Conservation (phyloP, 176 grass and related monocot genomes). For the Bolboschoenus planiculmis region DNA sequence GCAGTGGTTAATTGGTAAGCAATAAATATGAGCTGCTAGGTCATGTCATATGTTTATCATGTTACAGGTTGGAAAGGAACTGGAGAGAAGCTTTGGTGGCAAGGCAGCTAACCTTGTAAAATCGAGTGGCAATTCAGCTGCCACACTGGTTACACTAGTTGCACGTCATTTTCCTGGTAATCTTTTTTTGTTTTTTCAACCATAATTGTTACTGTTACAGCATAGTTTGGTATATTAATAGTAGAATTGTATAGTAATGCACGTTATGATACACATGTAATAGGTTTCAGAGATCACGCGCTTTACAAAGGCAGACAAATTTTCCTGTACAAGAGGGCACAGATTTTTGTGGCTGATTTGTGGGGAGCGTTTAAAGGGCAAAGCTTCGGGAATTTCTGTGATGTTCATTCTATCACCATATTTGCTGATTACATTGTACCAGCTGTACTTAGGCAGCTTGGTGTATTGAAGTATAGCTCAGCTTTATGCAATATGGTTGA, state of each 20-base stretch:
- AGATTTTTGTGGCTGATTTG: constrained; percentile 91
- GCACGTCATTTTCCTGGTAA: constrained; percentile 91
- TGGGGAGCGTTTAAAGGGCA: constrained; percentile 91
- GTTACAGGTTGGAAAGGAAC: constrained; percentile 60
- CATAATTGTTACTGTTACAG: background rate
- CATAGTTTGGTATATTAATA: background rate
- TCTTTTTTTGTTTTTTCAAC: background rate
- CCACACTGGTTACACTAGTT: constrained; percentile 55
- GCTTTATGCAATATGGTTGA: constrained; percentile 56
- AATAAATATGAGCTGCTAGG: background rate
- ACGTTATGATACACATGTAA: background rate
- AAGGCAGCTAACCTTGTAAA: constrained; percentile 78
- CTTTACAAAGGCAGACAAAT: constrained; percentile 88
- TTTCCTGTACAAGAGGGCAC: constrained; percentile 96
- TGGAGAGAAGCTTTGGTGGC: constrained; percentile 72
- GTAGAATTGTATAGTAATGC: background rate
- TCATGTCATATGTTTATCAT: background rate
- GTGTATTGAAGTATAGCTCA: constrained; percentile 74
- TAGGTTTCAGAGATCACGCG: constrained; percentile 88
- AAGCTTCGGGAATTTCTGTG: constrained; percentile 60
- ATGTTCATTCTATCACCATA: constrained; percentile 76
- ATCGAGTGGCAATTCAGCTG: constrained; percentile 73
- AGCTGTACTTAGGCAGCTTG: constrained; percentile 74
- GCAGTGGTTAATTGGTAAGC: background rate
- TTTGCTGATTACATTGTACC: constrained; percentile 89